Conservation (phyloP, 371 early-diverging fungal genomes). For the Mortierella sp. region DNA sequence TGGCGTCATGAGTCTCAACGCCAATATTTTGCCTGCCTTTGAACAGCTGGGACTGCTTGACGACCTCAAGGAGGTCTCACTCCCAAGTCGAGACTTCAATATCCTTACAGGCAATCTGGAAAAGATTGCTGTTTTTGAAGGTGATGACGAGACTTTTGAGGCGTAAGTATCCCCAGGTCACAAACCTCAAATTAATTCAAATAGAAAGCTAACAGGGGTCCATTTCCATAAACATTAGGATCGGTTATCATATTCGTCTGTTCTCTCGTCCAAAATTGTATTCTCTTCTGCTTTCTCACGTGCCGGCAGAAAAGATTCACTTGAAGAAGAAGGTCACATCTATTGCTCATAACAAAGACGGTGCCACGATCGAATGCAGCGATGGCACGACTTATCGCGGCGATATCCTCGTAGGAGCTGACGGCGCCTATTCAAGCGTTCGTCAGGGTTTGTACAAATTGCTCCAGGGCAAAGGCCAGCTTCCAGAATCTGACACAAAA, state of each 20-base stretch:
- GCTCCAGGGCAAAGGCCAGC: not conserved
- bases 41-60: not conserved
- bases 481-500: not conserved
- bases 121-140: not conserved
- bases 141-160: not conserved
- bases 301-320: constrained; percentile 11
- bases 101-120: not conserved
- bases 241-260: constrained; percentile 8
- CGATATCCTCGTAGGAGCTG: constrained; percentile 24
- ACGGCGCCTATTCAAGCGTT: constrained; percentile 1
- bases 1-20: not conserved
- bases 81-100: not conserved
- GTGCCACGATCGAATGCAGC: not conserved
- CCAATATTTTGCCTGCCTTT: constrained; percentile 1
- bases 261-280: constrained; percentile 18
- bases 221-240: not conserved
- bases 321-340: constrained; percentile 7
- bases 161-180: too few species aligned
- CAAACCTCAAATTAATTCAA: too few species aligned
- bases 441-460: not conserved
- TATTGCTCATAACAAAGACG: not conserved
- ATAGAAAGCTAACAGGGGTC: too few species aligned
- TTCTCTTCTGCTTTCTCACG: constrained; percentile 4
- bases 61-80: not conserved
- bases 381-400: constrained; percentile 6